A percentile compares a stretch with the other conserved stretches of the same genome.
phyloP scores from a whole-genome alignment of 345 rosid species.

The Lepidium aucheri region DNA sequence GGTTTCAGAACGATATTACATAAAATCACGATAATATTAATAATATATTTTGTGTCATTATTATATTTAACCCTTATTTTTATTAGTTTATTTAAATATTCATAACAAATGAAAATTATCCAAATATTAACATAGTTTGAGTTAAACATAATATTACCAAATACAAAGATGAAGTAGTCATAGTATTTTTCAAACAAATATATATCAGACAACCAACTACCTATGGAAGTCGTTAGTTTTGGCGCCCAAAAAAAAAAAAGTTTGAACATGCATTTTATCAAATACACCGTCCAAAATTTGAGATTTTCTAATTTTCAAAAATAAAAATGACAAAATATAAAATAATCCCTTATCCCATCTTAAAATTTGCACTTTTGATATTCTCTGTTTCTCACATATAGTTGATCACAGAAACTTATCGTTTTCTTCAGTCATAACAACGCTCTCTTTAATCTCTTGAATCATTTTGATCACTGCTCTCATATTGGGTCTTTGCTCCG shows the following conservation, averaged over 20 bases:
- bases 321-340: not conserved
- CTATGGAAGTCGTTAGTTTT: not conserved
- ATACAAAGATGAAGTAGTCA: not conserved
- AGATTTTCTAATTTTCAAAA: not conserved
- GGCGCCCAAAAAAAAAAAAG: not conserved
- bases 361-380: not conserved
- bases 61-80: too few species aligned
- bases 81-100: too few species aligned
- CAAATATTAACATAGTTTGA: too few species aligned
- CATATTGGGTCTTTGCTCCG: slow-evolving; percentile 77
- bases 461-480: slow-evolving; percentile 78
- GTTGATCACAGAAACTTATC: not conserved
- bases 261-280: not conserved
- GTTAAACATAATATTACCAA: not conserved
- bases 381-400: not conserved
- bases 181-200: too few species aligned
- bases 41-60: too few species aligned
- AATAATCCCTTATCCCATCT: not conserved
- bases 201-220: not conserved
- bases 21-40: too few species aligned
- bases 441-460: slow-evolving; percentile 61
- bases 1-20: too few species aligned
- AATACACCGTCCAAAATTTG: not conserved
- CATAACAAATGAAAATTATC: too few species aligned
- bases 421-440: slow-evolving; percentile 18